These are phyloP conservation scores for Ganoderma meredithae DNA, from an alignment of 1,284 basidiomycete genomes.

Conservation along the genomic window DNA sequence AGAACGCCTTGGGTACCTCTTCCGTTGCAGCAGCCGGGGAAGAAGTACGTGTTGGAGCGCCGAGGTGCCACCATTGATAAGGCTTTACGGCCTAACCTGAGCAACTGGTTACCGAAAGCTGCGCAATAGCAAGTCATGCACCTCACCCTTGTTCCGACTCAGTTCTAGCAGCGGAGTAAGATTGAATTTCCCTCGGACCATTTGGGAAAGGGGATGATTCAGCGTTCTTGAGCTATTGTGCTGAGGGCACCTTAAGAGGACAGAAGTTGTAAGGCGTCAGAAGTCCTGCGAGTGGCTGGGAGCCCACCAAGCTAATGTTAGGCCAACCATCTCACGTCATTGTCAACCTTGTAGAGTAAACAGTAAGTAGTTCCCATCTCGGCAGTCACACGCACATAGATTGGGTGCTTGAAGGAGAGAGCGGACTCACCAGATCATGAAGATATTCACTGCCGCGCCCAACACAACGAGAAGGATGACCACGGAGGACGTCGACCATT, in stretches of 20 bases:
- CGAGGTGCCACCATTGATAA: neutral
- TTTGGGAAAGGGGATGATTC: slow-evolving; percentile 32
- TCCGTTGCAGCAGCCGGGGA: neutral
- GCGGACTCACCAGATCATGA: neutral
- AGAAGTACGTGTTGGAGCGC: neutral
- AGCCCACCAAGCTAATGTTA: slow-evolving; percentile 1
- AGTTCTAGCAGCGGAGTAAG: neutral
- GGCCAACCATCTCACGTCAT: slow-evolving; percentile 2
- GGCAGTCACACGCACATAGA: neutral
- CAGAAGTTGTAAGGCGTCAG: neutral
- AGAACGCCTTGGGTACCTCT: neutral
- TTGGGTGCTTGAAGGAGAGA: neutral
- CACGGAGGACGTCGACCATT: neutral
- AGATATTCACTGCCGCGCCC: neutral
- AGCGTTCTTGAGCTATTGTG: slow-evolving; percentile 6
- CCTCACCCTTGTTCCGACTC: neutral
- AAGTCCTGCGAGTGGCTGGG: neutral
- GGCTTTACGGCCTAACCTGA: neutral
- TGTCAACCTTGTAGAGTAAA: neutral
- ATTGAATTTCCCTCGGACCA: slow-evolving; percentile 62
- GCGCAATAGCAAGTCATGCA: neutral
- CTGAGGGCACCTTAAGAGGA: slow-evolving; percentile 2
- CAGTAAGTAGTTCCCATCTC: neutral
- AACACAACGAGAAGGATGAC: neutral
- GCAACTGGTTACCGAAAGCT: neutral